Base-by-base conservation (phyloP, 768 basidiomycete species). In the Butyriboletus loyo region DNA sequence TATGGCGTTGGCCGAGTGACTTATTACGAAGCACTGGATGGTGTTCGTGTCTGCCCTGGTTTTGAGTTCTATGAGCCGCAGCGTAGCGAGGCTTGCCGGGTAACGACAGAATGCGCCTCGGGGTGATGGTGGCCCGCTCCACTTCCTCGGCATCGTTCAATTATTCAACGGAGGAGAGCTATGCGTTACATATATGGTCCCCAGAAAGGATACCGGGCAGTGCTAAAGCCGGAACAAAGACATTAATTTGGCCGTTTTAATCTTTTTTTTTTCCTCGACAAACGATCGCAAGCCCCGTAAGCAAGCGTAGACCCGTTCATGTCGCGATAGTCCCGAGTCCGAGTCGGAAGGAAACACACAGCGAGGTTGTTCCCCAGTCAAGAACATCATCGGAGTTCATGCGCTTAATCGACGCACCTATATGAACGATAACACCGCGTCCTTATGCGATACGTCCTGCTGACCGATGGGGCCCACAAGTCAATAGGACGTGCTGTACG, bases 21-120 rank as follows among this genome's bases (percentile, higher is more conserved):
- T 30, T 68, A 69, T 58, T 57, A 62, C 63, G 62, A 70, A 63
- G 52, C 49, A 19, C 45, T 54, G 55, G 69, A 68, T 47, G 66
- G 57, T 15, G 49, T 71, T 53, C 69, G 71, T 56, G 81, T 80
- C 55, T 78, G 74, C 60, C 49, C 81, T 28, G 66, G 68, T 27
- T 77, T 84, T 49, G 52, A 62, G n/a, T 78, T 75, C 73, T 75
- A 78, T 64, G 78, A 82, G 53, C 78, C 79, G 19, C 80, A 81
- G 65, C 66, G 78, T 52, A 75, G 73, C 22, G 64, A 76, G 45
- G 76, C 77, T 1, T 66, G 78, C 46, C 70, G 71, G 54, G 74
- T 64, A 19, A 78, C 82, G 46, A 75, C 74, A 27, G 64, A 72
- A 49, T 81, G 19, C 59, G 32, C 56, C 51, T 66, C 66, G 61